Base-by-base conservation (phyloP, 495 filamentous ascomycete species). In the Mytilinidion resinicola region DNA sequence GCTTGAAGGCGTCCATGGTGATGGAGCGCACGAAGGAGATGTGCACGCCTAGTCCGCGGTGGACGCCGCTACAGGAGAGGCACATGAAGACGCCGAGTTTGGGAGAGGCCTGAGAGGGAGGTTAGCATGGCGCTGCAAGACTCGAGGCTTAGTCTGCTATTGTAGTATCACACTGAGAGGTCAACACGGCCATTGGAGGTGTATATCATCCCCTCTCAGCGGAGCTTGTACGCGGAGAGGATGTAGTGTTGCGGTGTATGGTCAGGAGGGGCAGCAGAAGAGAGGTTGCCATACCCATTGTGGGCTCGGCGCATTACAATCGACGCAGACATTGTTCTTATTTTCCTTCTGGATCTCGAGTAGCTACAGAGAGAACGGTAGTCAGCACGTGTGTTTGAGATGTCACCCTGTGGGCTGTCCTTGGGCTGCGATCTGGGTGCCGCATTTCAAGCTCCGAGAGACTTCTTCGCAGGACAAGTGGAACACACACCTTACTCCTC, bases 1-100 rank as follows among this genome's bases (percentile, higher is more conserved):
- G 81, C 70, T 98, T 98, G 77, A 98, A 96, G 56, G 88, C 87
- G 77, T 98, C 93, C 93, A 98, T 98, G 47, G 88, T 95, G 62
- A 97, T 90, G 58, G 84, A 89, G 61, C 93, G 87, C 53, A 98
- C 90, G 75, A 98, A 98, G 68, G 90, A 96, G 68, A 98, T 96
- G 77, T 98, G 93, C 30, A 98, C 93, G 52, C 93, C 93, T 14
- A 98, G 82, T 3, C 90, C 88, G 63, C 93, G 88, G 76, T 98
- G 93, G 30, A 90, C 89, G 61, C 93, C 93, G 49, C 93, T 93
- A 76, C 93, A 98, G 59, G 84, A 88, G 43, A 98, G 84, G 74
- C 93, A 98, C 76, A 97, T 96, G 74, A 98, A 98, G 73, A 95
- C 88, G 62, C 83, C 83, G 70, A 87, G 84, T 77, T 87, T 87